A percentile compares a stretch with the other conserved stretches of the same genome.
Conservation (phyloP, 768 basidiomycete species). For the Clitopilus hobsonii region DNA sequence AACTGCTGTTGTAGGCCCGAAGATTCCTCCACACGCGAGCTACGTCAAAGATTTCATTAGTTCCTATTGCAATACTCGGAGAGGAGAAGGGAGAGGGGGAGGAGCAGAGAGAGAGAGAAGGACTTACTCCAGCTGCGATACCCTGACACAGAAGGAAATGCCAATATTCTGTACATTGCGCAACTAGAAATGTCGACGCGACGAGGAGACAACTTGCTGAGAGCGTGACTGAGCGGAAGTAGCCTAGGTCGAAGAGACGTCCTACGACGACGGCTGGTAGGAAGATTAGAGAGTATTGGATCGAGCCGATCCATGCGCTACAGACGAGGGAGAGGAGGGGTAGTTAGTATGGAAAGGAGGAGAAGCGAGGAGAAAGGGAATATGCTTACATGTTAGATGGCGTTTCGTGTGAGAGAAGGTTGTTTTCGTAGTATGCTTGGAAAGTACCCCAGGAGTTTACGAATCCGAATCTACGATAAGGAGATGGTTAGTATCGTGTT, state of each 20-base stretch:
- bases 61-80: neutral
- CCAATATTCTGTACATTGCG: constrained; percentile 73
- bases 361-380: neutral
- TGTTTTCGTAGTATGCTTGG: constrained; percentile 65
- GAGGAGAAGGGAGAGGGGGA: neutral
- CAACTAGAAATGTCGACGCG: constrained; percentile 55
- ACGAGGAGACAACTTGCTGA: constrained; percentile 47
- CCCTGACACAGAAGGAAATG: constrained; percentile 77
- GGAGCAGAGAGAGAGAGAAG: neutral
- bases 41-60: constrained; percentile 9
- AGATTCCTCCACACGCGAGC: constrained; percentile 53
- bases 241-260: constrained; percentile 70
- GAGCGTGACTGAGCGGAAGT: constrained; percentile 48
- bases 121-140: constrained; percentile 54
- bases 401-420: constrained; percentile 39
- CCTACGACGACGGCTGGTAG: constrained; percentile 61
- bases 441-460: constrained; percentile 76
- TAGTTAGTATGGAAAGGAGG: neutral
- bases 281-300: constrained; percentile 64
- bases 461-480: constrained; percentile 50
- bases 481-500: too few relatives aligned
- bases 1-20: constrained; percentile 55
- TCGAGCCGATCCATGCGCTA: constrained; percentile 79
- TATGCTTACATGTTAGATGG: constrained; percentile 60
- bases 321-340: neutral